These are phyloP conservation scores for Crithidia bombi DNA, from an alignment of 208 protist species.

Conservation along the genomic window DNA sequence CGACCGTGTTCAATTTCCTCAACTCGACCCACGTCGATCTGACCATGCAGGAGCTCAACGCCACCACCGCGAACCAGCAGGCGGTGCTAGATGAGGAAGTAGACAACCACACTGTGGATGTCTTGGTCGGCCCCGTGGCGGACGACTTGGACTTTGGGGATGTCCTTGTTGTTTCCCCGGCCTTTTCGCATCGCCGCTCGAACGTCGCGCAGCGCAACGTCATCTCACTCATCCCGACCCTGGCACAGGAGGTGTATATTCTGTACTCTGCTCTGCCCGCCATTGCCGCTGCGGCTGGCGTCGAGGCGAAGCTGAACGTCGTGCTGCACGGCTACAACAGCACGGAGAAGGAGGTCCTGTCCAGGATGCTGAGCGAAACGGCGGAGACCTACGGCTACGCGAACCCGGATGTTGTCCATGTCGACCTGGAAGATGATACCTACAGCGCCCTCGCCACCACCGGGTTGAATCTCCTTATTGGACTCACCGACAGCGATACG, in stretches of 20 bases:
- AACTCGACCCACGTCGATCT: not conserved
- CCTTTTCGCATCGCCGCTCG: conserved; percentile 2
- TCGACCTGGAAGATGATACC: not conserved
- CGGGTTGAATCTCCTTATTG: conserved; percentile 6
- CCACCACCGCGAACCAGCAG: not conserved
- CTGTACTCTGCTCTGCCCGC: conserved; percentile 11
- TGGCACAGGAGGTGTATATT: conserved; percentile 44
- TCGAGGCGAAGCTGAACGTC: not conserved
- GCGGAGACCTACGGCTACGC: conserved; percentile 16
- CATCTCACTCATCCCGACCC: conserved; percentile 34
- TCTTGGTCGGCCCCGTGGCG: conserved; percentile 10
- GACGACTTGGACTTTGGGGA: not conserved
- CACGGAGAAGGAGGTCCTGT: not conserved
- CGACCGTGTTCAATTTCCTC: not conserved
- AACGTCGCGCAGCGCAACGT: conserved; percentile 15
- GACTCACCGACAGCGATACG: conserved; percentile 5
- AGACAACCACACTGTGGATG: conserved; percentile 15
- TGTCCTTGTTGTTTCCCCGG: not conserved
- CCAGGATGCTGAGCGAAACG: conserved; percentile 6
- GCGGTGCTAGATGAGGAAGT: conserved; percentile 6
- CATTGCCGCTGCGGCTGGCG: not conserved
- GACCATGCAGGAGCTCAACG: not conserved
- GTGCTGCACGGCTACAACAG: conserved; percentile 10
- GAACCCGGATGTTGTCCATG: not conserved
- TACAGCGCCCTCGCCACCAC: not conserved